These are phyloP conservation scores for Lepidium sativum DNA, from an alignment of 345 rosid genomes.

Conservation along the genomic window DNA sequence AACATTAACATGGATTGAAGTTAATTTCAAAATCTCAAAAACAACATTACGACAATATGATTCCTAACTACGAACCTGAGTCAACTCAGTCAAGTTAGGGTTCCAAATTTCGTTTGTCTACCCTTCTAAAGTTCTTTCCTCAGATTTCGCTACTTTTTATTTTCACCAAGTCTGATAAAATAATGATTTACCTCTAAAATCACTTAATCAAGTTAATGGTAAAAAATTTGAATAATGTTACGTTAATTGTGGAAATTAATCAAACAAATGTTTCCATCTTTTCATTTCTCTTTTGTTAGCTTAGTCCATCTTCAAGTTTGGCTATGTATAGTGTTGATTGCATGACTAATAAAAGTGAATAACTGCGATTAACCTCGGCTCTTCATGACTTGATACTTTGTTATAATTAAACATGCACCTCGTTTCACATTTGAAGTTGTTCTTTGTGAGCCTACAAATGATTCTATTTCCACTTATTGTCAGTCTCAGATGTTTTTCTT, in stretches of 20 bases:
- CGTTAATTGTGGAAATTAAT: not conserved
- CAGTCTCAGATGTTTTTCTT: slow-evolving; percentile 7
- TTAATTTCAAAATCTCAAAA: too few relatives aligned
- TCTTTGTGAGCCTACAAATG: not conserved
- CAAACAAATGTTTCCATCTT: not conserved
- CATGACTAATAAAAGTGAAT: not conserved
- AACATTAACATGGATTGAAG: not conserved
- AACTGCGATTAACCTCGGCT: not conserved
- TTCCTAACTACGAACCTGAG: too few relatives aligned
- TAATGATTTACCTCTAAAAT: not conserved
- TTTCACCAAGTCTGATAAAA: too few relatives aligned
- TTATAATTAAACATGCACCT: not conserved
- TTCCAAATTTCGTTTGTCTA: too few relatives aligned
- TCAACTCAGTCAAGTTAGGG: too few relatives aligned
- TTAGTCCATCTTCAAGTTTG: not conserved
- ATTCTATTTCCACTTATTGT: not conserved
- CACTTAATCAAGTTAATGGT: not conserved
- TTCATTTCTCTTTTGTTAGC: not conserved
- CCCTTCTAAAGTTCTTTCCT: too few relatives aligned
- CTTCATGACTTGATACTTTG: not conserved
- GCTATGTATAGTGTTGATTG: not conserved
- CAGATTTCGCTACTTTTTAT: too few relatives aligned
- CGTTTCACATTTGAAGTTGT: not conserved
- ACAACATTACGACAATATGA: too few relatives aligned
- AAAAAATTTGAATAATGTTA: not conserved